phyloP scores from a whole-genome alignment of 2,329 filamentous ascomycete genomes.

The Alternaria ethzedia region DNA sequence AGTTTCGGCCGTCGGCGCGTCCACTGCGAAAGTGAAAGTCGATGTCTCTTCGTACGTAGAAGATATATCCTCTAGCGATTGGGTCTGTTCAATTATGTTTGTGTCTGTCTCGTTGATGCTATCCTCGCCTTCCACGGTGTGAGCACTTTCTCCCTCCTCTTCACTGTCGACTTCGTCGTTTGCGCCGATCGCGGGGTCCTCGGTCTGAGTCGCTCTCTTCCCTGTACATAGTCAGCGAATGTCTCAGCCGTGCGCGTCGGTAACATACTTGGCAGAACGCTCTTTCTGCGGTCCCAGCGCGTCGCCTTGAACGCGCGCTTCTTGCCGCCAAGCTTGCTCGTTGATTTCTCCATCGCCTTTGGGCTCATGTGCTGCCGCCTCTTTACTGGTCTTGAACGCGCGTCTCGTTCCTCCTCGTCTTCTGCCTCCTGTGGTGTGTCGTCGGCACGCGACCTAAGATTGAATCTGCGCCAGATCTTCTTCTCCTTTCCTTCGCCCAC shows the following conservation, averaged over 20 bases:
- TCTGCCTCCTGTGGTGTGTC: slow-evolving; percentile 22
- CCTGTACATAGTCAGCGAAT: slow-evolving; percentile 29
- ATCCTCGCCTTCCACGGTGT: slow-evolving; percentile 19
- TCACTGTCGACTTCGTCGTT: slow-evolving; percentile 12
- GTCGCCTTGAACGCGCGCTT: slow-evolving; percentile 44
- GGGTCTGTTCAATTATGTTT: background rate
- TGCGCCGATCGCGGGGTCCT: slow-evolving; percentile 3
- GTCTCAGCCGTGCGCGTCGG: background rate
- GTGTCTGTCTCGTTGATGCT: slow-evolving; percentile 15
- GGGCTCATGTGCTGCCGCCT: slow-evolving; percentile 50
- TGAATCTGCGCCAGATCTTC: slow-evolving; percentile 57
- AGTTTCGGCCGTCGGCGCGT: slow-evolving; percentile 15
- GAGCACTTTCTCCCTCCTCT: slow-evolving; percentile 17
- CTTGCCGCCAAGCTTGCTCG: slow-evolving; percentile 25
- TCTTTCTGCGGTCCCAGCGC: slow-evolving; percentile 47
- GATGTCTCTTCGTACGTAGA: slow-evolving; percentile 9
- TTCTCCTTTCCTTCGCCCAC: slow-evolving; percentile 46
- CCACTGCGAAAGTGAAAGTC: slow-evolving; percentile 27
- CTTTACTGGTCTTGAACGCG: slow-evolving; percentile 53
- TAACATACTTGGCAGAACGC: slow-evolving; percentile 41
- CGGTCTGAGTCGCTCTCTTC: slow-evolving; percentile 25
- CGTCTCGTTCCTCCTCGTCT: slow-evolving; percentile 34
- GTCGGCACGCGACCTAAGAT: slow-evolving; percentile 35
- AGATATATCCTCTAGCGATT: background rate
- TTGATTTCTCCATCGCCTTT: slow-evolving; percentile 37